Base-by-base conservation (phyloP, 805 yeast genomes). In the Candida boidinii region DNA sequence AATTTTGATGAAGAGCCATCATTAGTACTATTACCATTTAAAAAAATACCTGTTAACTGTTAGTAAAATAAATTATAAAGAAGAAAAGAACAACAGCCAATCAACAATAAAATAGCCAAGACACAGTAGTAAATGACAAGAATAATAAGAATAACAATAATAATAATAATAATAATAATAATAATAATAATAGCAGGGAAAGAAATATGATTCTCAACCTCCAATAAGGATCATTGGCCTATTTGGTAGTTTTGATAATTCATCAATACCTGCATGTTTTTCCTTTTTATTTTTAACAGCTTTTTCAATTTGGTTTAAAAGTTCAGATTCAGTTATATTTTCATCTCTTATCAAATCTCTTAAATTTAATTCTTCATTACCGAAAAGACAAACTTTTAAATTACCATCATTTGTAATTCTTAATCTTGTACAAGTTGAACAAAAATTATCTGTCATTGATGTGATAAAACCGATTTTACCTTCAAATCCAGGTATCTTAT, bases 151-250 rank as follows among this genome's bases (percentile, higher is more conserved):
- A 10, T 22, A 10, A 10, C 24, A n/a, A 10, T 22, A n/a, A 10
- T n/a, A 10, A 10, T n/a, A 22, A 22, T 10, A 22, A n/a, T 10
- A n/a, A 22, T n/a, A n/a, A n/a, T 22, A 10, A 10, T 22, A 22
- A 22, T 10, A 22, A 22, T 10, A 10, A 22, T n/a, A n/a, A n/a
- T 22, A 10, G 12, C 10, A 10, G 12, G n/a, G n/a, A n/a, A n/a
- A n/a, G n/a, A n/a, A n/a, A n/a, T n/a, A n/a, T n/a, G n/a, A n/a
- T n/a, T 41, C 45, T 51, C 45, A 70, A 52, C 77, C 77, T 41
- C 77, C 77, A 36, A 71, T 71, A 39, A 71, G 45, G 26, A 71
- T 68, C 77, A 71, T 71, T 7, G 77, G 76, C 35, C 77, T 47
- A 45, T 71, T 71, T 26, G 69, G 64, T 53, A 60, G 44, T 20